Base-by-base conservation (phyloP, 768 basidiomycete genomes). In the Suillus clintonianus region DNA sequence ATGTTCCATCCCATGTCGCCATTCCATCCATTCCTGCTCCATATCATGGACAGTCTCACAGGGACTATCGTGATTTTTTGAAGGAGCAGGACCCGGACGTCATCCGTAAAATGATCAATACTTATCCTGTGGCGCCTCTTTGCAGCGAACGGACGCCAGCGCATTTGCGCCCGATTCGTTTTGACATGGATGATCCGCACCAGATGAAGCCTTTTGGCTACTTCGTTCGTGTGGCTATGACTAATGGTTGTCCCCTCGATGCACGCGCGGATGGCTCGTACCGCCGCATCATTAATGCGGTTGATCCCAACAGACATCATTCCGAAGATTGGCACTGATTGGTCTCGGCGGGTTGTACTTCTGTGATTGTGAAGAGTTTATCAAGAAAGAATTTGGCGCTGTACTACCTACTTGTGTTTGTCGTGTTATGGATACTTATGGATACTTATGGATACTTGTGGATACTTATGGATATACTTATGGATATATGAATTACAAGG, bases 221-320 rank as follows among this genome's bases (percentile, higher is more conserved):
- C 32, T 56, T 41, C 27, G 10, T 56, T 8, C 59, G 47, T n/a
- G n/a, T 36, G 6, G 65, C 65, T 3, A 3, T 57, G 22, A 42
- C 42, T 6, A 48, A 45, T 19, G 65, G 65, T 42, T 63, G 63
- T 24, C 63, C 65, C 15, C 63, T 66, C 5, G 63, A 66, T 39
- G 65, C 47, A 30, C 65, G 63, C 17, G 64, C 37, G 36, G 56
- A 64, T 30, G 60, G 50, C 30, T 22, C 24, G 6, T 60, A 53
- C 34, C 63, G 57, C 43, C 63, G 65, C 19, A 37, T 64, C 17
- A 9, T 66, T 5, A 54, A 51, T 2, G 41, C 34, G 10, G n/a
- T n/a, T 5, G 10, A 60, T 27, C 24, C 42, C 54, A 7, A 7
- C 51, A 24, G 59, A 55, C 11, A 45, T 57, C 22, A 30, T 54